A percentile compares a stretch with the other conserved stretches of the same genome.
These are phyloP conservation scores for Biscutella laevigata DNA, from an alignment of 441 rosid genomes.

Conservation along the genomic window DNA sequence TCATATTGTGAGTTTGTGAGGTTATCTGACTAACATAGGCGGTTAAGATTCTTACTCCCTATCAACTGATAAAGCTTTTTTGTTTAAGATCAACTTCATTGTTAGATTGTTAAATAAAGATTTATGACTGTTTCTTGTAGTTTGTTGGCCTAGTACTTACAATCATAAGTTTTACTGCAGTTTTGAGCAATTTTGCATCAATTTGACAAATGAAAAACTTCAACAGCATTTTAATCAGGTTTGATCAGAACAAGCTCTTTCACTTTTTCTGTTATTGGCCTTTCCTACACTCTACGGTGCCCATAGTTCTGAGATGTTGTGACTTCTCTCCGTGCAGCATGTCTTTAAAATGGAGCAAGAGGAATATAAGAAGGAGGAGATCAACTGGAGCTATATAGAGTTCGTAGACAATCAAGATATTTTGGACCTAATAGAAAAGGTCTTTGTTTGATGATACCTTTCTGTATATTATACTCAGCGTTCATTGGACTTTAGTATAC, in stretches of 20 bases:
- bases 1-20: slow-evolving; percentile 5
- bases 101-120: neutral
- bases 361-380: slow-evolving; percentile 90
- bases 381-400: slow-evolving; percentile 96
- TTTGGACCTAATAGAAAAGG: slow-evolving; percentile 94
- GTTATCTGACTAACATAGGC: too few species aligned
- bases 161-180: slow-evolving; percentile 15
- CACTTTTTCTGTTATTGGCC: neutral
- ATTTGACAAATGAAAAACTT: slow-evolving; percentile 85
- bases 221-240: slow-evolving; percentile 94
- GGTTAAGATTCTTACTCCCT: too few species aligned
- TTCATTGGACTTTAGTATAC: too few species aligned
- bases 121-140: slow-evolving; percentile 12
- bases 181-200: slow-evolving; percentile 91
- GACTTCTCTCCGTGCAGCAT: slow-evolving; percentile 45
- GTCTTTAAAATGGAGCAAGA: too few species aligned
- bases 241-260: slow-evolving; percentile 14
- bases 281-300: neutral
- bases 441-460: slow-evolving; percentile 23
- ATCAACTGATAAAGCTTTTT: neutral
- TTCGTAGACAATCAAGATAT: slow-evolving; percentile 93
- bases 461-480: slow-evolving; percentile 1
- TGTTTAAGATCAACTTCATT: slow-evolving; percentile 39
- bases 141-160: slow-evolving; percentile 16
- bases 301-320: slow-evolving; percentile 13